Evolutionary conservation across 495 filamentous ascomycete genomes (phyloP).

Genomic region (Penicillium cataractarum): DNA sequence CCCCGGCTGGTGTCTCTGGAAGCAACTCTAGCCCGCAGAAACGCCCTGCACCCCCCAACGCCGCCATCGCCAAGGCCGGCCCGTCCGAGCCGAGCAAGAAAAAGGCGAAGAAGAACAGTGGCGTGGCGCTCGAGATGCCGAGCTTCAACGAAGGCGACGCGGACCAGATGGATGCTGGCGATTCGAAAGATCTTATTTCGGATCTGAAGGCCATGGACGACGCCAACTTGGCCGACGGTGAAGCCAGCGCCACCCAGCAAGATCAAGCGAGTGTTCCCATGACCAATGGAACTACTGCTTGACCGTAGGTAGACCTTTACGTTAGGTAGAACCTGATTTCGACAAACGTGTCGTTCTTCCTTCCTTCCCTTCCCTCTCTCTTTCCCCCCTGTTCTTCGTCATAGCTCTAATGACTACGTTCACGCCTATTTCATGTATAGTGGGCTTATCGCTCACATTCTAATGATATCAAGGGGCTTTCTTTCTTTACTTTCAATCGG

Average conservation of each 20-base stretch:
- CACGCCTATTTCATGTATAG: background rate
- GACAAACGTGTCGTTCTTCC: background rate
- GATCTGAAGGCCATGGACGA: slow-evolving; percentile 30
- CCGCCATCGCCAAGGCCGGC: slow-evolving; percentile 28
- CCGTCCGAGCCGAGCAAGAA: slow-evolving; percentile 50
- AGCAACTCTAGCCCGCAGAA: slow-evolving; percentile 75
- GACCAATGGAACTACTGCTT: slow-evolving; percentile 41
- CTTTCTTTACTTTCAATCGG: background rate
- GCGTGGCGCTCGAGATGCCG: slow-evolving; percentile 34
- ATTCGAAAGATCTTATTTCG: slow-evolving; percentile 25
- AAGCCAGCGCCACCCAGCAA: slow-evolving; percentile 12
- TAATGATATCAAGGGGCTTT: background rate
- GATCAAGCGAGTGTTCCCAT: slow-evolving; percentile 22
- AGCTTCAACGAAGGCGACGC: slow-evolving; percentile 43
- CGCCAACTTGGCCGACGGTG: slow-evolving; percentile 18
- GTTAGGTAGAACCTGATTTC: background rate
- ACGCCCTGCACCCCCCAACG: slow-evolving; percentile 58
- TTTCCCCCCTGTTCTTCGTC: background rate
- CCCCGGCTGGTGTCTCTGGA: slow-evolving; percentile 34
- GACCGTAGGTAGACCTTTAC: background rate
- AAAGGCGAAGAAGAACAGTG: slow-evolving; percentile 52
- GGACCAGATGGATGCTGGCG: slow-evolving; percentile 24
- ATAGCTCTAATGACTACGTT: background rate
- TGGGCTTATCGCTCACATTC: background rate
- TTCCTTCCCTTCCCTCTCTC: background rate